A percentile compares a stretch with the other conserved stretches of the same genome.
Evolutionary conservation across 2,329 filamentous ascomycete genomes (phyloP).

Genomic region (Tolypocladium ophioglossoides): DNA sequence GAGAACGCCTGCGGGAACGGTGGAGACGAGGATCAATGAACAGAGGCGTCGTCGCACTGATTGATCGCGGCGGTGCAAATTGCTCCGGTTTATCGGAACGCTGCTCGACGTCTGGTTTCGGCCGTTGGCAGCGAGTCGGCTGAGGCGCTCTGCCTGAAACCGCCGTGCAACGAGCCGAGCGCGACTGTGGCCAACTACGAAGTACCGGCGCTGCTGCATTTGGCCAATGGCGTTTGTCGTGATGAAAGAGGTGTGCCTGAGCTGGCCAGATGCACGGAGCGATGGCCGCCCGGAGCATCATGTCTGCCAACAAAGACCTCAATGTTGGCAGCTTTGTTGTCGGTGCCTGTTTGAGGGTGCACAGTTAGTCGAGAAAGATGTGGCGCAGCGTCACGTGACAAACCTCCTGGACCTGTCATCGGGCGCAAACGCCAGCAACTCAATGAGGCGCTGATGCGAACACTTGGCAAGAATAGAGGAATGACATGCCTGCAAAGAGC

Average conservation of each 20-base stretch:
- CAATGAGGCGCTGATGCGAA: neutral
- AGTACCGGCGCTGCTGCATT: neutral
- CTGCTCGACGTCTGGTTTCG: neutral
- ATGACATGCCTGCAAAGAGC: no score
- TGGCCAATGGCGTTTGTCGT: neutral
- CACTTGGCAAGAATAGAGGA: neutral
- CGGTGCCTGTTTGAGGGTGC: neutral
- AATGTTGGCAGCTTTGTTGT: neutral
- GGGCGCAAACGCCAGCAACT: no score
- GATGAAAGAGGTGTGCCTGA: neutral
- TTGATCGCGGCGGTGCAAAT: neutral
- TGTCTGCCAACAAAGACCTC: no score
- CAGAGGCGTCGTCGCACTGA: neutral
- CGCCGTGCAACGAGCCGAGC: constrained; percentile 2
- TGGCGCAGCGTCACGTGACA: neutral
- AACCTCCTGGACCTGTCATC: no score
- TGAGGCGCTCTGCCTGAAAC: constrained; percentile 2
- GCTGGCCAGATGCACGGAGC: neutral
- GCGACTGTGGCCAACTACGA: neutral
- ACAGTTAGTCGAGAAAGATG: neutral
- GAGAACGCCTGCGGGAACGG: no score
- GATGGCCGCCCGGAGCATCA: neutral
- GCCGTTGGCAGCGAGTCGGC: neutral
- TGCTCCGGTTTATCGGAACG: neutral
- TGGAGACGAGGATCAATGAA: neutral